A percentile compares a stretch with the other conserved stretches of the same genome.
These are phyloP conservation scores for Eutypa lata DNA, from an alignment of 2,329 filamentous ascomycete genomes.

Conservation along the genomic window DNA sequence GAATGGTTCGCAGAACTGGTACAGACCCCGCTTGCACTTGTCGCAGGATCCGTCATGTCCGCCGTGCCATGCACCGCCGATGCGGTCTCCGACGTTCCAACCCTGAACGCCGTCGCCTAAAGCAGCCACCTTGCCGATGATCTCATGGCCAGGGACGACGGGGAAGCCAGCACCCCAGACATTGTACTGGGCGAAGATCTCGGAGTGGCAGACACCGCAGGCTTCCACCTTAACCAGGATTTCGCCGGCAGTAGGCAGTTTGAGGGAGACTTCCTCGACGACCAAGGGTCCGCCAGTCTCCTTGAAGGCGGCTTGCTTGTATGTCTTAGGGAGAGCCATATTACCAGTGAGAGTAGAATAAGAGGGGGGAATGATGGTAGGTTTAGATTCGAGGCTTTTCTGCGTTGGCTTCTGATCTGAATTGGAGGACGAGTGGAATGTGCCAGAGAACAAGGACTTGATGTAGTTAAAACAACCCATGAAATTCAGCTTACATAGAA, in stretches of 20 bases:
- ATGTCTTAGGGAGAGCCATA: slow-evolving; percentile 49
- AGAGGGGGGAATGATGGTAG: no score
- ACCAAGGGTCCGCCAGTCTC: slow-evolving; percentile 41
- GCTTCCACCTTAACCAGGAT: slow-evolving; percentile 61
- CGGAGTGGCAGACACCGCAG: slow-evolving; percentile 59
- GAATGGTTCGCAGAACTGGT: slow-evolving; percentile 54
- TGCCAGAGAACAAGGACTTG: no score
- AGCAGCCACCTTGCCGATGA: slow-evolving; percentile 56
- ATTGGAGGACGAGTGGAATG: no score
- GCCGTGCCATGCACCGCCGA: slow-evolving; percentile 49
- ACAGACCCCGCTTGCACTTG: slow-evolving; percentile 49
- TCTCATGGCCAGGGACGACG: slow-evolving; percentile 56
- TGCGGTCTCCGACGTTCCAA: slow-evolving; percentile 56
- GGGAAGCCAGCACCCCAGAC: slow-evolving; percentile 37
- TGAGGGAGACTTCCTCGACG: slow-evolving; percentile 50
- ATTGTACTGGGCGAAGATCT: slow-evolving; percentile 32
- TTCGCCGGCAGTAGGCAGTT: slow-evolving; percentile 45
- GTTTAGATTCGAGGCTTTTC: no score
- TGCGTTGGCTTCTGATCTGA: no score
- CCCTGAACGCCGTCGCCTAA: slow-evolving; percentile 47
- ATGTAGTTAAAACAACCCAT: no score
- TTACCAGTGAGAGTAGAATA: no score
- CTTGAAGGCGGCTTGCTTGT: slow-evolving; percentile 56
- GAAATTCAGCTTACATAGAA: no score
- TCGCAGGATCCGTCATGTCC: slow-evolving; percentile 50